phyloP scores from a whole-genome alignment of 495 filamentous ascomycete genomes.

The Daldinia grandis region DNA sequence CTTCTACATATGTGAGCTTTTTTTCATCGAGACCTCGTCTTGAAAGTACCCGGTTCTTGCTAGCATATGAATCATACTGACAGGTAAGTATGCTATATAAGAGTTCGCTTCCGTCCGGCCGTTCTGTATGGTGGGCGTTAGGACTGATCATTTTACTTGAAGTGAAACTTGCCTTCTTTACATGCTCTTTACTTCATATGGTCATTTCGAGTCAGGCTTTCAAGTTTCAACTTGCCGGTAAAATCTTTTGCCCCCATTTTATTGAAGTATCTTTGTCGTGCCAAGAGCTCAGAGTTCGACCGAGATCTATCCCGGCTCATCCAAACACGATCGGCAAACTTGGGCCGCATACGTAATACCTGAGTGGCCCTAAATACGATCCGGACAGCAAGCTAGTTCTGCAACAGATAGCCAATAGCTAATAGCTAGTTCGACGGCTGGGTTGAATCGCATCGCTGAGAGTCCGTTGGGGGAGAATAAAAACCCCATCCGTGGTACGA shows the following conservation, averaged over 20 bases:
- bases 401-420: background rate
- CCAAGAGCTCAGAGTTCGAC: conserved; percentile 35
- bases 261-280: conserved; percentile 25
- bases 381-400: conserved; percentile 6
- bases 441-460: conserved; percentile 2
- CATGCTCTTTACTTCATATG: conserved; percentile 20
- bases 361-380: conserved; percentile 3
- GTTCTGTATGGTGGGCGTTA: background rate
- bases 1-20: conserved; percentile 9
- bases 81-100: background rate
- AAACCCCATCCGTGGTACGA: conserved; percentile 14
- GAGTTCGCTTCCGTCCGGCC: conserved; percentile 7
- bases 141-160: background rate
- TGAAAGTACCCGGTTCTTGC: conserved; percentile 2
- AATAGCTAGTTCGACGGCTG: background rate
- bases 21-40: conserved; percentile 11
- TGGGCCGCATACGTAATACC: conserved; percentile 21
- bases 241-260: conserved; percentile 27
- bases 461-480: conserved; percentile 5
- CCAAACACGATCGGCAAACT: conserved; percentile 30
- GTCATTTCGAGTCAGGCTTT: conserved; percentile 21
- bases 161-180: conserved; percentile 35
- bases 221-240: conserved; percentile 30
- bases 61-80: conserved; percentile 6
- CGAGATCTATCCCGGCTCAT: conserved; percentile 30